A percentile compares a stretch with the other conserved stretches of the same genome.
These are phyloP conservation scores for Colletotrichum musae DNA, from an alignment of 2,329 filamentous ascomycete genomes.

Conservation along the genomic window DNA sequence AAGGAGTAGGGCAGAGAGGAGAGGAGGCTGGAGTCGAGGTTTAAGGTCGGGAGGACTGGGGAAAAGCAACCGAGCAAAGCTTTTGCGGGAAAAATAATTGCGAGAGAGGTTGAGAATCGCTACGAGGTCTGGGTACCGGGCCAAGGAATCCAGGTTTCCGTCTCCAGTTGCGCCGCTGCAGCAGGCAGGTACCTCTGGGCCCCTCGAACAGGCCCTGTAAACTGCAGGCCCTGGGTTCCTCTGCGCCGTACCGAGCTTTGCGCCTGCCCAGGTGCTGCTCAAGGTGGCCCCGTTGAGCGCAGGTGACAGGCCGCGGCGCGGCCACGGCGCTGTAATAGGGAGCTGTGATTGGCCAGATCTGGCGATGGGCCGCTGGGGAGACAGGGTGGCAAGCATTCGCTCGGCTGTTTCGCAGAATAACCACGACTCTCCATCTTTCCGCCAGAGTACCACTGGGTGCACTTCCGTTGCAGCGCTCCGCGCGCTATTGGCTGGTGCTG, in stretches of 20 bases:
- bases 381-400: conserved; percentile 38
- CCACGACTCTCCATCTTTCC: conserved; percentile 39
- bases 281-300: conserved; percentile 30
- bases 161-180: conserved; percentile 17
- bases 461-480: conserved; percentile 41
- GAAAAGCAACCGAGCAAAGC: conserved; percentile 39
- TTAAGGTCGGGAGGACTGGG: conserved; percentile 23
- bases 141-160: conserved; percentile 35
- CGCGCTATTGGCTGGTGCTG: conserved; percentile 31
- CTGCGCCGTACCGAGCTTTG: conserved; percentile 34
- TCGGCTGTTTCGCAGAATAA: conserved; percentile 41
- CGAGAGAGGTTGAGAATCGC: conserved; percentile 40
- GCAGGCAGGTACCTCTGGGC: background rate
- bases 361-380: conserved; percentile 21
- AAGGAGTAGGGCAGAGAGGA: conserved; percentile 27
- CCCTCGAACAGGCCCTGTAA: background rate
- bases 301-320: conserved; percentile 37
- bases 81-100: conserved; percentile 42
- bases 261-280: conserved; percentile 4
- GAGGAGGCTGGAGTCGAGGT: conserved; percentile 29
- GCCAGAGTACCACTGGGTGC: conserved; percentile 27
- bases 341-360: conserved; percentile 31
- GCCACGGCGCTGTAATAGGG: conserved; percentile 9
- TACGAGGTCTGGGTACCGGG: conserved; percentile 24
- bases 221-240: background rate